These are phyloP conservation scores for Chytriomyces confervae DNA, from an alignment of 192 early-diverging fungal species.

Conservation along the genomic window DNA sequence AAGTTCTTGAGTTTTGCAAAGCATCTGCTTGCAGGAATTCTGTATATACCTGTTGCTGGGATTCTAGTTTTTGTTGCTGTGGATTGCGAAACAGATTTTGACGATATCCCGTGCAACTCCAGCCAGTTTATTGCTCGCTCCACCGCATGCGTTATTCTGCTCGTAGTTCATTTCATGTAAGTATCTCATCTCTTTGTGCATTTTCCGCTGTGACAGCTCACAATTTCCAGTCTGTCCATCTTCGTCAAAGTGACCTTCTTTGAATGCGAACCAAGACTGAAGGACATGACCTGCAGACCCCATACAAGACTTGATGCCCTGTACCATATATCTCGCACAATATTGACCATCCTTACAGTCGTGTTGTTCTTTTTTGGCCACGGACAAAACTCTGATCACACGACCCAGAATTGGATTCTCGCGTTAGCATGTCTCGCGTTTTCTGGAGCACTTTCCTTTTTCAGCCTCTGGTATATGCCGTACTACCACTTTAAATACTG, in stretches of 20 bases:
- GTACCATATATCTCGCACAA: constrained; percentile 38
- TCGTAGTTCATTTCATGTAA: background rate
- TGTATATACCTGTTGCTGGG: constrained; percentile 2
- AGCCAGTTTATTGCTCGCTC: constrained; percentile 2
- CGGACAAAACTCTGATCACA: background rate
- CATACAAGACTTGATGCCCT: constrained; percentile 43
- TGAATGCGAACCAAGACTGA: constrained; percentile 47
- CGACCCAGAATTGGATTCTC: constrained; percentile 10
- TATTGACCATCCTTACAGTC: constrained; percentile 32
- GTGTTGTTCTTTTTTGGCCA: constrained; percentile 26
- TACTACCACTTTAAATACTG: constrained; percentile 47
- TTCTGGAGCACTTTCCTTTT: background rate
- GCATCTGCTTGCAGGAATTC: background rate
- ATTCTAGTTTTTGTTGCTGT: background rate
- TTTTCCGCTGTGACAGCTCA: background rate
- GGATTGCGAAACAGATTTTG: background rate
- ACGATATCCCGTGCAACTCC: background rate
- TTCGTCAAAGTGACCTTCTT: constrained; percentile 47
- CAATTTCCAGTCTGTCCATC: constrained; percentile 24
- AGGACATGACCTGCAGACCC: constrained; percentile 39
- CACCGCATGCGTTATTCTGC: background rate
- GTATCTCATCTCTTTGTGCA: background rate
- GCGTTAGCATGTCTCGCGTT: background rate
- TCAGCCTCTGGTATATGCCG: constrained; percentile 38
- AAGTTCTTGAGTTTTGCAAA: constrained; percentile 37